These are phyloP conservation scores for Capsella rubella DNA, from an alignment of 441 rosid species.

Conservation along the genomic window DNA sequence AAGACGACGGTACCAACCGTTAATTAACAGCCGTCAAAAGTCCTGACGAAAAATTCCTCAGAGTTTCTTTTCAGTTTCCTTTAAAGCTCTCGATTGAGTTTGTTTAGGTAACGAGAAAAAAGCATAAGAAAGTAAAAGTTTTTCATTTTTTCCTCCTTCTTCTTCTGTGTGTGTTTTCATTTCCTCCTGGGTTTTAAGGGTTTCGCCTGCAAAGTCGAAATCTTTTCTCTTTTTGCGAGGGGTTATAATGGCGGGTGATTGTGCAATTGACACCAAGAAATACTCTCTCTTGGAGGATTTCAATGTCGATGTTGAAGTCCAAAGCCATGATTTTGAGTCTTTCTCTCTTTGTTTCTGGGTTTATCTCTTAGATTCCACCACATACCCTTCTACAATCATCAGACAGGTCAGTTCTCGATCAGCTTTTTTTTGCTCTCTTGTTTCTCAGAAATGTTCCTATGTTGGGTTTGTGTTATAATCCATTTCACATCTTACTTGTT, in stretches of 20 bases:
- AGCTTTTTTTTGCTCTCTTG: not conserved
- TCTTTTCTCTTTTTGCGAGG: not conserved
- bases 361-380: constrained; percentile 60
- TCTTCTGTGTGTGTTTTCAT: not conserved
- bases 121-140: not conserved
- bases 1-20: constrained; percentile 56
- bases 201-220: constrained; percentile 37
- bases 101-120: constrained; percentile 35
- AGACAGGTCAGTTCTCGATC: constrained; percentile 55
- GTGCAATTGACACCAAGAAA: constrained; percentile 45
- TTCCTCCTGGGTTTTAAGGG: constrained; percentile 37
- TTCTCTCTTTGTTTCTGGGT: constrained; percentile 75
- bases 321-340: constrained; percentile 43
- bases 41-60: constrained; percentile 10
- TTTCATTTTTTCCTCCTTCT: not conserved
- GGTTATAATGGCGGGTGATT: constrained; percentile 49
- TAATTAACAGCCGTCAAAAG: constrained; percentile 58
- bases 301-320: constrained; percentile 54
- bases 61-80: constrained; percentile 23
- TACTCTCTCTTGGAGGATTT: constrained; percentile 69
- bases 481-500: constrained; percentile 9
- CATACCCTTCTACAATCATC: constrained; percentile 63
- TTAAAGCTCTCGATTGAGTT: constrained; percentile 27
- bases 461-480: constrained; percentile 10
- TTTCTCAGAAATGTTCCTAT: constrained; percentile 17